Conservation (phyloP, 305 asterid genomes). For the Fraxinus platypoda region DNA sequence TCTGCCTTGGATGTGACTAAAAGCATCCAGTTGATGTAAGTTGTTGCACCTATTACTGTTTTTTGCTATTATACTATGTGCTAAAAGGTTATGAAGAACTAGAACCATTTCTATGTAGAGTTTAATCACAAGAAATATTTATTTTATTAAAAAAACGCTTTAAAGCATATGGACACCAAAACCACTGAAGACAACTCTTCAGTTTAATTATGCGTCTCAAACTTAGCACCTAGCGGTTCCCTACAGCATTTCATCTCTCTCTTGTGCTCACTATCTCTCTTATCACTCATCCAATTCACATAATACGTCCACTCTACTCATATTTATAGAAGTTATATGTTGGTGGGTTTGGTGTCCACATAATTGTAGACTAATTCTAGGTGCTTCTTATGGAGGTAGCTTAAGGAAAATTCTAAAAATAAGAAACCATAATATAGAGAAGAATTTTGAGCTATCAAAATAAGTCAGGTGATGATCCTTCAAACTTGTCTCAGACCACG, state of each 20-base stretch:
- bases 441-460: background rate
- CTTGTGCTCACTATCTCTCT: background rate
- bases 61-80: background rate
- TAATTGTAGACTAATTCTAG: background rate
- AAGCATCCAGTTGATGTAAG: conserved; percentile 48
- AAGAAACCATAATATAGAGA: too few species aligned
- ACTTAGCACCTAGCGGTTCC: background rate
- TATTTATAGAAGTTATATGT: too few species aligned
- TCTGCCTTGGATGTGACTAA: conserved; percentile 23
- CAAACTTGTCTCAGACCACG: background rate
- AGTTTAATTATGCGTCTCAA: background rate
- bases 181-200: background rate
- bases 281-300: background rate
- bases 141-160: background rate
- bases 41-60: conserved; percentile 5
- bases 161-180: background rate
- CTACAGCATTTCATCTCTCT: background rate
- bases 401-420: too few species aligned
- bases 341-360: too few species aligned
- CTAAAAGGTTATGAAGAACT: background rate
- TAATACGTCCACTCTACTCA: too few species aligned
- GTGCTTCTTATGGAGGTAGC: background rate
- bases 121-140: background rate
- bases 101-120: background rate
- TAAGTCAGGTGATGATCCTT: background rate